Conservation (phyloP, 1,284 basidiomycete genomes). For the Rhodotorula sp. region DNA sequence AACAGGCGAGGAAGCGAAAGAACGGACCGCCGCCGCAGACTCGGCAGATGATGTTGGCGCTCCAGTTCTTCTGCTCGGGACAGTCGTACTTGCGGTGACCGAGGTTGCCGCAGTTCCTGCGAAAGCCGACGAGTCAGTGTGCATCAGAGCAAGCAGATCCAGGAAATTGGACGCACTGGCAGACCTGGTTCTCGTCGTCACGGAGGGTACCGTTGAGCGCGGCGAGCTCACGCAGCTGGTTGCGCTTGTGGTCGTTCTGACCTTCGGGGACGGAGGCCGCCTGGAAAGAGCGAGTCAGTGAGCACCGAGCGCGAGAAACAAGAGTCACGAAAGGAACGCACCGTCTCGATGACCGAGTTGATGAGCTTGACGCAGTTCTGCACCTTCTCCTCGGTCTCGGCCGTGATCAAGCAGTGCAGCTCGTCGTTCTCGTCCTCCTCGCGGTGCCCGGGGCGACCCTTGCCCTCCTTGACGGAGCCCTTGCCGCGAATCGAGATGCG, state of each 20-base stretch:
- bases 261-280: slow-evolving; percentile 98
- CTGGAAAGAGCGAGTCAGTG: slow-evolving; percentile 53
- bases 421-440: slow-evolving; percentile 98
- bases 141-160: too few species aligned
- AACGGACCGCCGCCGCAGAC: slow-evolving; percentile 77
- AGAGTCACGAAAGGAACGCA: slow-evolving; percentile 54
- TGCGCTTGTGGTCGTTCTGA: slow-evolving; percentile 99
- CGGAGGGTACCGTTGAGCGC: slow-evolving; percentile 97
- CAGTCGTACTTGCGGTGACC: slow-evolving; percentile 92
- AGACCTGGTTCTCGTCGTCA: slow-evolving; percentile 99
- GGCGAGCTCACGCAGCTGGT: slow-evolving; percentile 96
- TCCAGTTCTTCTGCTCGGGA: slow-evolving; percentile 92
- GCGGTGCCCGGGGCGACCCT: slow-evolving; percentile 52
- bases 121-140: slow-evolving; percentile 47
- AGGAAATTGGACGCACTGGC: slow-evolving; percentile 67
- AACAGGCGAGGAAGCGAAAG: neutral
- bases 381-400: slow-evolving; percentile 89
- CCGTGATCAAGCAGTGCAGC: slow-evolving; percentile 95
- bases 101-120: slow-evolving; percentile 29
- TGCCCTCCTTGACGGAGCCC: slow-evolving; percentile 98
- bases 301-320: neutral
- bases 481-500: slow-evolving; percentile 99
- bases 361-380: slow-evolving; percentile 88
- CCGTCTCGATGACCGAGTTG: slow-evolving; percentile 97
- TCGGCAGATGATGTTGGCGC: slow-evolving; percentile 89